Evolutionary conservation across 345 rosid genomes (phyloP).

Genomic region (Heritiera fomes): DNA sequence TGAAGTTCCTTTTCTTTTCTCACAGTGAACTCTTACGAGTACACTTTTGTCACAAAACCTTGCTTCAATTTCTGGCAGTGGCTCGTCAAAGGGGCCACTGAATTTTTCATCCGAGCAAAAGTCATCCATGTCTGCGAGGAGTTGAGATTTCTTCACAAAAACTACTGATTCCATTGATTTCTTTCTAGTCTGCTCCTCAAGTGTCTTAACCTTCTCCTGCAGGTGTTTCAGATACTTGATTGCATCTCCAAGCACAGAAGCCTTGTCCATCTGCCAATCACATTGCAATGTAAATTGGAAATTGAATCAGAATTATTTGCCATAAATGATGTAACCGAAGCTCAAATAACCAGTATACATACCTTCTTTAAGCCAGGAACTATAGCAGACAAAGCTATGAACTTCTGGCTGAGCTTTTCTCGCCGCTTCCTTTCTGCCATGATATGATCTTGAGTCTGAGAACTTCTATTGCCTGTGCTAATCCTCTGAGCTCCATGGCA

Average conservation of each 20-base stretch:
- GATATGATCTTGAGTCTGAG: slow-evolving; percentile 60
- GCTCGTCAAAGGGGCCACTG: slow-evolving; percentile 29
- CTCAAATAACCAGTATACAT: neutral
- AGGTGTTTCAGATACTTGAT: slow-evolving; percentile 78
- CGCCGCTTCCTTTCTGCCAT: slow-evolving; percentile 70
- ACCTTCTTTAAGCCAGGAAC: slow-evolving; percentile 79
- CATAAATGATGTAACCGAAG: neutral
- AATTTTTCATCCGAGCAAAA: slow-evolving; percentile 34
- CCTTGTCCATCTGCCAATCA: slow-evolving; percentile 73
- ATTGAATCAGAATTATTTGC: neutral
- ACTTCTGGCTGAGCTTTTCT: slow-evolving; percentile 66
- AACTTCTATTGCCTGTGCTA: slow-evolving; percentile 30
- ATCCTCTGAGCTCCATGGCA: slow-evolving; percentile 34
- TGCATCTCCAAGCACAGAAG: slow-evolving; percentile 90
- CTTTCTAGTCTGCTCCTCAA: slow-evolving; percentile 69
- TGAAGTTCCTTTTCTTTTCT: slow-evolving; percentile 61
- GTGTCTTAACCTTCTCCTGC: slow-evolving; percentile 67
- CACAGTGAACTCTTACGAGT: slow-evolving; percentile 72
- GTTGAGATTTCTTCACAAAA: slow-evolving; percentile 67
- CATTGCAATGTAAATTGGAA: neutral
- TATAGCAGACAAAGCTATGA: slow-evolving; percentile 63
- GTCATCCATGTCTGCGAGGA: slow-evolving; percentile 45
- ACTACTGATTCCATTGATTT: slow-evolving; percentile 69
- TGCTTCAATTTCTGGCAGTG: slow-evolving; percentile 82
- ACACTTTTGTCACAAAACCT: slow-evolving; percentile 66